phyloP scores from a whole-genome alignment of 495 filamentous ascomycete genomes.

The Geoglossum glabrum region DNA sequence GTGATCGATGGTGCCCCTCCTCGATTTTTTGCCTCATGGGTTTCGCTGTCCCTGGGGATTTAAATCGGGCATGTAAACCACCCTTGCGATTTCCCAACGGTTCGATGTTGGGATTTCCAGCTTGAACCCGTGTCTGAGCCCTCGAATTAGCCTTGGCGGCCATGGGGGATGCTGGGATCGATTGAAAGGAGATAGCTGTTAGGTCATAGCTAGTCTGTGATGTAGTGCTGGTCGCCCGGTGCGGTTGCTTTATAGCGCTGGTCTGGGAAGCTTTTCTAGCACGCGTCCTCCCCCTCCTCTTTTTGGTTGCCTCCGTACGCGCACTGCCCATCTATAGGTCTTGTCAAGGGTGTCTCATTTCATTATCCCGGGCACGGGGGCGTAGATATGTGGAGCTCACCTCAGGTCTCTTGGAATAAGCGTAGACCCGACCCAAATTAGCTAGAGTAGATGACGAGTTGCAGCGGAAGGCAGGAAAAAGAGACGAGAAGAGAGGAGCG shows the following conservation, averaged over 20 bases:
- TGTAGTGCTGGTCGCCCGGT: too few species aligned
- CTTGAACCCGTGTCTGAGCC: neutral
- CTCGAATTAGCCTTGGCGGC: too few species aligned
- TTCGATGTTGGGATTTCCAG: neutral
- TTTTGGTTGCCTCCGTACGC: neutral
- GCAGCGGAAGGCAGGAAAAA: neutral
- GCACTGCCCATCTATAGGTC: neutral
- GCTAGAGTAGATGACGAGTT: neutral
- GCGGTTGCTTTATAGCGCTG: too few species aligned
- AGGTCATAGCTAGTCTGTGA: too few species aligned
- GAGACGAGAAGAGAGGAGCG: neutral
- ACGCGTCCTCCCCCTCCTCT: neutral
- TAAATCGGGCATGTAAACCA: too few species aligned
- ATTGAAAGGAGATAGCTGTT: too few species aligned
- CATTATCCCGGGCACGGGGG: neutral
- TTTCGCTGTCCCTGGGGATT: neutral
- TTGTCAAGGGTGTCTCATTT: neutral
- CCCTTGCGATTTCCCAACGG: neutral
- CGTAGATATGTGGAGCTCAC: neutral
- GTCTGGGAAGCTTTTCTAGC: neutral
- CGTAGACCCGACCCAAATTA: neutral
- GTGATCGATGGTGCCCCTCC: neutral
- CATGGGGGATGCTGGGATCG: too few species aligned
- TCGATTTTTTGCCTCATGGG: slow-evolving; percentile 9
- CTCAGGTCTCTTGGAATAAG: neutral